Base-by-base conservation (phyloP, 192 early-diverging fungal species). In the Rhizoclosmatium sp. region DNA sequence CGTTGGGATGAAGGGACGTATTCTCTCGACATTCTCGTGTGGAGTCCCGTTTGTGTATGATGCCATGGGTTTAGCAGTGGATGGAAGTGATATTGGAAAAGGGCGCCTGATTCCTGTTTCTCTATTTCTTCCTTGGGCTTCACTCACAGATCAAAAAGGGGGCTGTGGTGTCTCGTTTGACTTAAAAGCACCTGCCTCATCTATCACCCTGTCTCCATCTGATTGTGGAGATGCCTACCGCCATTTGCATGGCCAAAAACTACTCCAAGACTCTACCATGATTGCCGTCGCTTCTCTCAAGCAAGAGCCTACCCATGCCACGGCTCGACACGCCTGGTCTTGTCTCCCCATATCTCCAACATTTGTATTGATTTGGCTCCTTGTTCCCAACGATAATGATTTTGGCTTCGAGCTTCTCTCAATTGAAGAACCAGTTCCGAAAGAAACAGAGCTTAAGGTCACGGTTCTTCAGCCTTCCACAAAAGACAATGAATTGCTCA, bases 61-160 rank as follows among this genome's bases (percentile, higher is more conserved):
- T 58, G 56, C 48, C 7, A 71, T 71, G 70, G 70, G 70, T 16
- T 9, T 59, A 23, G 47, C 51, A 1, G 10, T 16, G 23, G 70
- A 71, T 71, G 70, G 70, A 3, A 56, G 48, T 31, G 70, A 71
- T 44, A 71, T 71, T 71, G 70, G 70, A 9, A 51, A 58, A 21
- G 70, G 14, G 70, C 49, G 39, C 7, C 12, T 71, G 7, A 58
- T 71, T 41, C 70, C 70, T 10, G 21, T 71, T 7, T 47, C 70
- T 19, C 39, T 71, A 7, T 71, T 71, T 71, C 42, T 71, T 40
- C 70, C 70, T 23, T 71, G 70, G 70, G 56, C 70, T 2, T 39
- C 48, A 19, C 3, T 71, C 5, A 40, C 16, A n/a, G 70, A 71
- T 58, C 31, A 58, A 12, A 71, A 49, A 56, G 70, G 70, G 14